A percentile compares a stretch with the other conserved stretches of the same genome.
Conservation (phyloP, 83 land plant genomes). For the Picea abies region DNA sequence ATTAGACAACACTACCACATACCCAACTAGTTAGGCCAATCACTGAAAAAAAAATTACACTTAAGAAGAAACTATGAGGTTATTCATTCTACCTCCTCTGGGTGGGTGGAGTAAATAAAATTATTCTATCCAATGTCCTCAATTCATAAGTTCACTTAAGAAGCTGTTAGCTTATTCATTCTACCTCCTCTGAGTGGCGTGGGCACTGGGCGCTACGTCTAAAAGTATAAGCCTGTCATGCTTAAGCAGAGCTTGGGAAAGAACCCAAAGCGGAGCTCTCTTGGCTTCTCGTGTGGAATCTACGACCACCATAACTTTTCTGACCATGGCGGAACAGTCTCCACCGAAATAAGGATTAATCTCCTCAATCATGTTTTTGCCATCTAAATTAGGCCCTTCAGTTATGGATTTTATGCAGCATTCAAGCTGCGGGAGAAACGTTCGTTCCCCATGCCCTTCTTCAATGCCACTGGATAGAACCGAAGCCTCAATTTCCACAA, state of each 20-base stretch:
- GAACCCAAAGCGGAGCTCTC: conserved; percentile 48
- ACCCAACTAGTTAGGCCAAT: too few relatives aligned
- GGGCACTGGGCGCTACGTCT: conserved; percentile 30
- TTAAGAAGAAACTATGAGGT: too few relatives aligned
- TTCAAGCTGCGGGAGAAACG: neutral
- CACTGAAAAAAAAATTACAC: too few relatives aligned
- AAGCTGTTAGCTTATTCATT: too few relatives aligned
- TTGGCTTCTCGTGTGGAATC: conserved; percentile 28
- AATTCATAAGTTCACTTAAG: too few relatives aligned
- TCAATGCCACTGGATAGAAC: neutral
- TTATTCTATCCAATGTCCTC: too few relatives aligned
- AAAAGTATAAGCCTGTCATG: conserved; percentile 50
- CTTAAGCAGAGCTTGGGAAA: conserved; percentile 50
- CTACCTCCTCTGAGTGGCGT: too few relatives aligned
- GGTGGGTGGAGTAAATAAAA: too few relatives aligned
- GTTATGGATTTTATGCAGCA: neutral
- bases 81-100: too few relatives aligned
- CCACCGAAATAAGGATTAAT: neutral
- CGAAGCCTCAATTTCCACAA: neutral
- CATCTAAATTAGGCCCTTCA: neutral
- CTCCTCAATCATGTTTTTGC: neutral
- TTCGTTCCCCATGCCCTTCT: neutral
- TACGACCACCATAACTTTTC: conserved; percentile 32
- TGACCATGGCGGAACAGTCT: neutral
- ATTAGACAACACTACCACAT: too few relatives aligned